Evolutionary conservation across 345 rosid genomes (phyloP).

Genomic region (Crucihimalaya himalaica): DNA sequence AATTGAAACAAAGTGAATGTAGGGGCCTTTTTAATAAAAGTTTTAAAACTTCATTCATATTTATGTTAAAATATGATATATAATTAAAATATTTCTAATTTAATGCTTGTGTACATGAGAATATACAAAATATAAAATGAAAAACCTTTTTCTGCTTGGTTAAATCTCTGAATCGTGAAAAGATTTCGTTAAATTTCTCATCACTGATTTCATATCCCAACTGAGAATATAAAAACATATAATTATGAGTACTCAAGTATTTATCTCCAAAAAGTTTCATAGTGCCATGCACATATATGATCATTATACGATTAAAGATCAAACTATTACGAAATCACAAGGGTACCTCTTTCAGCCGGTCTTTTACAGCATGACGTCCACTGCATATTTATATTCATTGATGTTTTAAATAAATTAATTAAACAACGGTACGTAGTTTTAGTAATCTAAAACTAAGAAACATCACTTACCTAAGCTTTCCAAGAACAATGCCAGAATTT

Average conservation of each 20-base stretch:
- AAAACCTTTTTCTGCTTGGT: constrained; percentile 83
- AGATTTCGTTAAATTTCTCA: constrained; percentile 62
- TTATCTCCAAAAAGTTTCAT: not conserved
- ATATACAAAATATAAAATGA: not conserved
- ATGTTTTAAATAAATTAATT: not conserved
- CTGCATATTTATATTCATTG: constrained; percentile 42
- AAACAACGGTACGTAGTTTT: not conserved
- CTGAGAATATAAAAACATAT: constrained; percentile 43
- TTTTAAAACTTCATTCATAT: not conserved
- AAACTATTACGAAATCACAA: not conserved
- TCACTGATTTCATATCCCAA: constrained; percentile 78
- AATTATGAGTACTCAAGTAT: not conserved
- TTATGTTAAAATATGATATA: not conserved
- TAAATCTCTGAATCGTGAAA: constrained; percentile 76
- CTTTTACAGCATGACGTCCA: constrained; percentile 90
- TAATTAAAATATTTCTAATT: not conserved
- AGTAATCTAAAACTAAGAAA: not conserved
- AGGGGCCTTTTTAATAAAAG: not conserved
- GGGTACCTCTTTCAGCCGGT: constrained; percentile 69
- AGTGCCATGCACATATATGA: not conserved
- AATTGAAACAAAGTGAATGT: not conserved
- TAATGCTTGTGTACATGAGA: no score
- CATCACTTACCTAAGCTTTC: constrained; percentile 65
- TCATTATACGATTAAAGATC: not conserved
- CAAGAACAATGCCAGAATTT: constrained; percentile 77